A percentile compares a stretch with the other conserved stretches of the same genome.
Evolutionary conservation across 2,329 filamentous ascomycete genomes (phyloP).

Genomic region (Sporothrix mexicana): DNA sequence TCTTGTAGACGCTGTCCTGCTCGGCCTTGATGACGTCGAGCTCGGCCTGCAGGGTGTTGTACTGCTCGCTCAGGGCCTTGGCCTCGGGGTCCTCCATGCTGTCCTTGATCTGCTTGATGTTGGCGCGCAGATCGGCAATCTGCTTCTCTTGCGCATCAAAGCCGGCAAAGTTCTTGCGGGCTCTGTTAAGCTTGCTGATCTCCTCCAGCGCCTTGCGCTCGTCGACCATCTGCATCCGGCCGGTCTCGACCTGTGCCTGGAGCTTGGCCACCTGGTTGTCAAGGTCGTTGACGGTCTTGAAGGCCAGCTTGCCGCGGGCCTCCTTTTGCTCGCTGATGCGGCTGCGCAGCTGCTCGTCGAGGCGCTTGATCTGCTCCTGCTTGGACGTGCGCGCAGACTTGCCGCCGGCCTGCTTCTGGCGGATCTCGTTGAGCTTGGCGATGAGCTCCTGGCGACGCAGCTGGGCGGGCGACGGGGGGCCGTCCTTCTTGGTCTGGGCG

Average conservation of each 20-base stretch:
- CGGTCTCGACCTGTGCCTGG: slow-evolving; percentile 84
- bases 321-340: slow-evolving; percentile 86
- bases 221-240: slow-evolving; percentile 93
- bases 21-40: slow-evolving; percentile 89
- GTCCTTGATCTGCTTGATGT: slow-evolving; percentile 89
- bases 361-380: slow-evolving; percentile 88
- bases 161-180: slow-evolving; percentile 86
- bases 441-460: slow-evolving; percentile 88
- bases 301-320: slow-evolving; percentile 78
- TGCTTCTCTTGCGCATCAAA: slow-evolving; percentile 86
- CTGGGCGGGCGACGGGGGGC: slow-evolving; percentile 74
- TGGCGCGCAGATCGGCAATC: slow-evolving; percentile 84
- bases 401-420: slow-evolving; percentile 82
- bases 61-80: slow-evolving; percentile 85
- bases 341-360: slow-evolving; percentile 87
- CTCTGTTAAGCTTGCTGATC: slow-evolving; percentile 81
- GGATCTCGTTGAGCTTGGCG: slow-evolving; percentile 80
- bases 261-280: slow-evolving; percentile 81
- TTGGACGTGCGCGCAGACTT: slow-evolving; percentile 80
- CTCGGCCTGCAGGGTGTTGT: slow-evolving; percentile 83
- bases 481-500: slow-evolving; percentile 75
- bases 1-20: slow-evolving; percentile 90
- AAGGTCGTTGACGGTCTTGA: slow-evolving; percentile 87
- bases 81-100: slow-evolving; percentile 88
- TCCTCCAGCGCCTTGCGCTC: slow-evolving; percentile 93